Evolutionary conservation across 2,329 filamentous ascomycete species (phyloP).

Genomic region (Lecanicillium sp.): DNA sequence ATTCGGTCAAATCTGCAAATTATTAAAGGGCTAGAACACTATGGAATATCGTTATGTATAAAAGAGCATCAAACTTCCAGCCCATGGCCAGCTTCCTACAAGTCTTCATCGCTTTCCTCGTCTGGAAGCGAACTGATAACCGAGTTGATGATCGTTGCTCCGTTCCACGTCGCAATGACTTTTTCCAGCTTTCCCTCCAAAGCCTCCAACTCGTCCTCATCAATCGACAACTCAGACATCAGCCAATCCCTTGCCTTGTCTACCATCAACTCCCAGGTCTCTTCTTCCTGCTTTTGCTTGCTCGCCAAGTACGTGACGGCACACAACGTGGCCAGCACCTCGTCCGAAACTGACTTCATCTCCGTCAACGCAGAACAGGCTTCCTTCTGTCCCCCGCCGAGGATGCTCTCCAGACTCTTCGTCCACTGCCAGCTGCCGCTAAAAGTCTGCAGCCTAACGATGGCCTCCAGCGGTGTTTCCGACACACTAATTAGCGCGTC

Average conservation of each 20-base stretch:
- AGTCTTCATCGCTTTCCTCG: too few relatives aligned
- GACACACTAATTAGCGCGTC: not conserved
- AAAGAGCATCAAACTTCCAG: too few relatives aligned
- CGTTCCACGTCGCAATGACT: too few relatives aligned
- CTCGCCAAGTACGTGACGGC: constrained; percentile 35
- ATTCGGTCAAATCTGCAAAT: too few relatives aligned
- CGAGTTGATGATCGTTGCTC: too few relatives aligned
- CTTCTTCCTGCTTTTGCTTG: constrained; percentile 38
- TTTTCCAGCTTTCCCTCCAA: constrained; percentile 14
- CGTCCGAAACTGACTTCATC: constrained; percentile 5
- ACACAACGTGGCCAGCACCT: constrained; percentile 25
- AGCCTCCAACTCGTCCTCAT: constrained; percentile 10
- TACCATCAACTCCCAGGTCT: constrained; percentile 59
- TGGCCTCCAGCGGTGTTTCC: constrained; percentile 18
- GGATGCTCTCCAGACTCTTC: constrained; percentile 20
- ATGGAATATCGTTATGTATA: too few relatives aligned
- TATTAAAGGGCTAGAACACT: too few relatives aligned
- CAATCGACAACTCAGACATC: constrained; percentile 14
- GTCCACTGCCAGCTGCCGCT: constrained; percentile 45
- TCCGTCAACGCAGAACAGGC: not conserved
- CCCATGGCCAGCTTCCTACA: too few relatives aligned
- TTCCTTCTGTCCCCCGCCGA: constrained; percentile 19
- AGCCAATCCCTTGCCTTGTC: constrained; percentile 54
- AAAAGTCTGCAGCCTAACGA: constrained; percentile 52
- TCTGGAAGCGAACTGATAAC: too few relatives aligned